Evolutionary conservation across 768 basidiomycete species (phyloP), one percentile per base, ranked within the genome.

Genomic region (Clavulina sp.): DNA sequence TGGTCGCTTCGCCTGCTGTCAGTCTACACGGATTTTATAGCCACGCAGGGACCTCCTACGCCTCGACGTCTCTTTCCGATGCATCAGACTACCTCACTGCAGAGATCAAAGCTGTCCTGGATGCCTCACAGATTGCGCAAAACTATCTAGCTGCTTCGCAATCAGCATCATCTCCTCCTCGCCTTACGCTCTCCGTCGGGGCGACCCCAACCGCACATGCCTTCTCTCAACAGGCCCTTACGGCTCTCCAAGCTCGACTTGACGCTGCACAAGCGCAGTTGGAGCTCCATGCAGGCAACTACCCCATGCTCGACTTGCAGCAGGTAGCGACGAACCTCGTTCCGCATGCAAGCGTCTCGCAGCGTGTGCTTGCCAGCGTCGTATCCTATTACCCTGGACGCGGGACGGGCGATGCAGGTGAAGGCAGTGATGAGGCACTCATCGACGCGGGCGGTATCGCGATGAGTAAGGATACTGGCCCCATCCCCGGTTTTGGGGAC

Each of bases 121-220:
- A 63, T 7, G 79, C 80, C 2, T 81, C 85, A 0, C 67, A 65
- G 26, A 65, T 74, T 47, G 77, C 75, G 0, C 60, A 79, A 34
- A 63, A 74, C 48, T 64, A 79, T 66, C 68, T 13, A 60, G 66
- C 9, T 21, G 23, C 46, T 18, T 18, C 48, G 30, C 61, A 64
- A 34, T 60, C 56, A n/a, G 47, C 53, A 7, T 38, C 34, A 38
- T 7, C 7, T 7, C 34, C 29, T 32, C 19, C 16, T 41, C 31
- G 2, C 30, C 71, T 83, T 58, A 72, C 84, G 1, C 66, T 91
- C 32, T 81, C 82, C 2, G 79, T 89, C 1, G 86, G 87, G 21
- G 81, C 85, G n/a, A 89, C 87, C 2, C 87, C 87, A 1, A 80
- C 86, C 2, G 87, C 86, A 0, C 83, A 88, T 60, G 80, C 81